These are phyloP conservation scores for Prasinococcaceae sp. DNA, from an alignment of 139 green algal genomes.

Conservation along the genomic window DNA sequence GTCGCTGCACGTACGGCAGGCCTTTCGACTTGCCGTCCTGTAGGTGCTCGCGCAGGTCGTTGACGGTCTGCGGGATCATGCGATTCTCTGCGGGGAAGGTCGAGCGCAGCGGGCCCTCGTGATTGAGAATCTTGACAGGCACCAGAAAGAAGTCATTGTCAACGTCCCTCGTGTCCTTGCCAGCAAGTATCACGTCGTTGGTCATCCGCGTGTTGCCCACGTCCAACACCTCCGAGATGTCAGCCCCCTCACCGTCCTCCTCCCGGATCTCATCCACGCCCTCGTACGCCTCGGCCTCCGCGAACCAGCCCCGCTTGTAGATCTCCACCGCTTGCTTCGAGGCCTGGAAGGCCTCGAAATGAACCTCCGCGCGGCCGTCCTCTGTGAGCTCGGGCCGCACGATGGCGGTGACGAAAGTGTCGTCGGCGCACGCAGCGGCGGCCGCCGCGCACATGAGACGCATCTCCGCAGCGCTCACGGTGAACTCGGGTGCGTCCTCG, in stretches of 20 bases:
- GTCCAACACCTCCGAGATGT: background rate
- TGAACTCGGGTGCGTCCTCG: constrained; percentile 63
- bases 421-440: constrained; percentile 34
- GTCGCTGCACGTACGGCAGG: constrained; percentile 43
- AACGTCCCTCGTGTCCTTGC: constrained; percentile 71
- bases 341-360: constrained; percentile 82
- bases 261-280: background rate
- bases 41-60: constrained; percentile 68
- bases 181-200: constrained; percentile 31
- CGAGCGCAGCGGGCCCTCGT: constrained; percentile 50
- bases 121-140: constrained; percentile 74
- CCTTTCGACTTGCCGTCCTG: constrained; percentile 16
- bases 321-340: constrained; percentile 64
- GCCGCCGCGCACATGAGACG: constrained; percentile 43
- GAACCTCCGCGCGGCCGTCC: constrained; percentile 38
- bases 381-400: constrained; percentile 50
- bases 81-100: constrained; percentile 91
- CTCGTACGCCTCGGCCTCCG: background rate
- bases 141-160: constrained; percentile 96
- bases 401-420: constrained; percentile 63
- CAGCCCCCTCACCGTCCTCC: background rate
- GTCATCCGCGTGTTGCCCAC: constrained; percentile 11
- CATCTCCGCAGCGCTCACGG: constrained; percentile 64
- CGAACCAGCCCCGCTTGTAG: constrained; percentile 63
- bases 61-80: constrained; percentile 45